phyloP scores from a whole-genome alignment of 2,329 filamentous ascomycete species.

The Alternaria postmessia region DNA sequence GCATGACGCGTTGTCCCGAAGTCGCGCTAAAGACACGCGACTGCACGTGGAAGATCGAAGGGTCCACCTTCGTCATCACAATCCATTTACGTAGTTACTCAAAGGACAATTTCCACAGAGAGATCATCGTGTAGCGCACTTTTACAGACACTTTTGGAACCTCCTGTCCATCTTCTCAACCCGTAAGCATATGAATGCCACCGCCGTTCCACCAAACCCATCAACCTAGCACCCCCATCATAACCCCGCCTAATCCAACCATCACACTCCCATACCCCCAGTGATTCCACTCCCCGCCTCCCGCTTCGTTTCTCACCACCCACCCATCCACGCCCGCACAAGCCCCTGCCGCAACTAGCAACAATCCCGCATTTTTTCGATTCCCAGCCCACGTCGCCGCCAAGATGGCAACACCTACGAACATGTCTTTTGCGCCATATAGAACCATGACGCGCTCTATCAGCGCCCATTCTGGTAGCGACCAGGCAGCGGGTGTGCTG shows the following conservation, averaged over 20 bases:
- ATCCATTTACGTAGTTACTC: neutral
- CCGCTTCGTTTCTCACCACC: conserved; percentile 49
- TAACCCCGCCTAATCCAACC: conserved; percentile 29
- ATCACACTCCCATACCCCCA: conserved; percentile 54
- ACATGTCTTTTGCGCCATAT: conserved; percentile 61
- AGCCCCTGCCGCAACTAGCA: conserved; percentile 52
- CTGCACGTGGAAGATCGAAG: conserved; percentile 8
- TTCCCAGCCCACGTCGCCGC: conserved; percentile 51
- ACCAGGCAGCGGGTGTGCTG: conserved; percentile 38
- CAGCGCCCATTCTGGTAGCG: conserved; percentile 48
- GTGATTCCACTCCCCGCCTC: conserved; percentile 58
- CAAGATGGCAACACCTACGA: conserved; percentile 56
- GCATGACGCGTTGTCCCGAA: conserved; percentile 23
- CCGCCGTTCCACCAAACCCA: neutral
- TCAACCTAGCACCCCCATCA: neutral
- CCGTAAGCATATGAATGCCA: neutral
- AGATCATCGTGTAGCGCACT: neutral
- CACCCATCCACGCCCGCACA: conserved; percentile 59
- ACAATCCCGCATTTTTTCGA: conserved; percentile 53
- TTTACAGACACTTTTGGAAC: neutral
- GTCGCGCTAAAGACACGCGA: conserved; percentile 24
- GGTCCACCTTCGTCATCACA: neutral
- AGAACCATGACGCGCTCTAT: conserved; percentile 57
- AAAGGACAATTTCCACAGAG: fast-evolving
- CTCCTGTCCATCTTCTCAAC: fast-evolving